phyloP scores from a whole-genome alignment of 768 basidiomycete species.

The Amanita fuliginea region DNA sequence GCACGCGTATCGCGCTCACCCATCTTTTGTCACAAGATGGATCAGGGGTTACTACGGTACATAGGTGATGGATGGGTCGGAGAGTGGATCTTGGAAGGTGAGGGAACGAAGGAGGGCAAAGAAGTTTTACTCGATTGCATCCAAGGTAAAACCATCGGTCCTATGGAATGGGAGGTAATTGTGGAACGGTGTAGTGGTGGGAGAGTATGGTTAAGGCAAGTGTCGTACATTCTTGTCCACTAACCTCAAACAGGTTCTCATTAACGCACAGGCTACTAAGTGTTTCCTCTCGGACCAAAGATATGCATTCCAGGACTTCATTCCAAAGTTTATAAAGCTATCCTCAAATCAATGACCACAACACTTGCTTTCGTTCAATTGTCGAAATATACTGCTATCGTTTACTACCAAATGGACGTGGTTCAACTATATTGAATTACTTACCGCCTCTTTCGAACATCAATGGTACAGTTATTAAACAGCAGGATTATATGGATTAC shows the following conservation, averaged over 20 bases:
- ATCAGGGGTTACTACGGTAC: slow-evolving; percentile 3
- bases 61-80: slow-evolving; percentile 60
- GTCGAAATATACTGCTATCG: background rate
- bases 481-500: slow-evolving; percentile 24
- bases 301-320: background rate
- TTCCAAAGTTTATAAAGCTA: background rate
- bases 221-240: slow-evolving; percentile 1
- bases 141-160: slow-evolving; percentile 20
- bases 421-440: background rate
- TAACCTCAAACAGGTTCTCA: background rate
- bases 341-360: background rate
- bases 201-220: slow-evolving; percentile 56
- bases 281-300: background rate
- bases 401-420: background rate
- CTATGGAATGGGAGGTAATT: slow-evolving; percentile 40
- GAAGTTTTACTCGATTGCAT: slow-evolving; percentile 47
- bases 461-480: slow-evolving; percentile 6
- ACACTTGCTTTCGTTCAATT: background rate
- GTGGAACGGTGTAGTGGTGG: slow-evolving; percentile 51
- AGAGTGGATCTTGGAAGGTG: slow-evolving; percentile 74
- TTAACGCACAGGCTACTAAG: slow-evolving; percentile 1
- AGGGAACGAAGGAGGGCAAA: slow-evolving; percentile 61
- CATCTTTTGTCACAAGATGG: background rate
- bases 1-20: slow-evolving; percentile 24
- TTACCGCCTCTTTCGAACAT: background rate